These are phyloP conservation scores for Pythium oligandrum DNA, from an alignment of 352 stramenopile genomes.

Conservation along the genomic window DNA sequence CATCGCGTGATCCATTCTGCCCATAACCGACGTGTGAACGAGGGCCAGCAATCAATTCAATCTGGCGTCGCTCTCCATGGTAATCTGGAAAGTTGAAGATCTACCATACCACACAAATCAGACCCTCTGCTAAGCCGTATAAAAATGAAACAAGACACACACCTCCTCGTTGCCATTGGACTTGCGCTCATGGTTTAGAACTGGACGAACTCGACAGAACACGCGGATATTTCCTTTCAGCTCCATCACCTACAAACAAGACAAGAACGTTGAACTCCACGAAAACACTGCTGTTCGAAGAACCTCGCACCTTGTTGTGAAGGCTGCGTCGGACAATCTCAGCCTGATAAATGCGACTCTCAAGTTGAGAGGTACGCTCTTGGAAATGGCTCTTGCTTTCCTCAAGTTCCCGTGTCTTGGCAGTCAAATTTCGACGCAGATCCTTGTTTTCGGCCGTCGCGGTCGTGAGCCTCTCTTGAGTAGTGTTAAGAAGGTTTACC, in stretches of 20 bases:
- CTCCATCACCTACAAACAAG: slow-evolving; percentile 86
- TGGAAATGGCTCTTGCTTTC: slow-evolving; percentile 22
- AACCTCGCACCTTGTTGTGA: slow-evolving; percentile 63
- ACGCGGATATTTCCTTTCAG: slow-evolving; percentile 96
- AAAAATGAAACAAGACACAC: background rate
- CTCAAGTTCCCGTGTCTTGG: slow-evolving; percentile 20
- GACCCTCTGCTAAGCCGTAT: no score
- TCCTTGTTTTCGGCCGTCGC: slow-evolving; percentile 12
- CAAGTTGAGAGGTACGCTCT: slow-evolving; percentile 29
- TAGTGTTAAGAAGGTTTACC: slow-evolving; percentile 28
- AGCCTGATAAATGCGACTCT: slow-evolving; percentile 49
- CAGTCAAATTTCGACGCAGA: slow-evolving; percentile 11
- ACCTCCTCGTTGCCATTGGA: slow-evolving; percentile 43
- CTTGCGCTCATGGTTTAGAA: slow-evolving; percentile 63
- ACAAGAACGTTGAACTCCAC: background rate
- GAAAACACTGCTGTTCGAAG: no score
- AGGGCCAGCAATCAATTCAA: slow-evolving; percentile 63
- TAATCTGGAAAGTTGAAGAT: slow-evolving; percentile 80
- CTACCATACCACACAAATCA: slow-evolving; percentile 16
- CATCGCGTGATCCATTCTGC: slow-evolving; percentile 39
- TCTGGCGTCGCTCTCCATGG: slow-evolving; percentile 49
- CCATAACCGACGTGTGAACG: slow-evolving; percentile 72
- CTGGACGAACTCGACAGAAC: slow-evolving; percentile 92
- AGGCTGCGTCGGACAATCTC: slow-evolving; percentile 73
- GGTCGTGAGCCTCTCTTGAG: slow-evolving; percentile 27